These are phyloP conservation scores for Meyerozyma smithsonii DNA, from an alignment of 1,139 yeast genomes.

Conservation along the genomic window DNA sequence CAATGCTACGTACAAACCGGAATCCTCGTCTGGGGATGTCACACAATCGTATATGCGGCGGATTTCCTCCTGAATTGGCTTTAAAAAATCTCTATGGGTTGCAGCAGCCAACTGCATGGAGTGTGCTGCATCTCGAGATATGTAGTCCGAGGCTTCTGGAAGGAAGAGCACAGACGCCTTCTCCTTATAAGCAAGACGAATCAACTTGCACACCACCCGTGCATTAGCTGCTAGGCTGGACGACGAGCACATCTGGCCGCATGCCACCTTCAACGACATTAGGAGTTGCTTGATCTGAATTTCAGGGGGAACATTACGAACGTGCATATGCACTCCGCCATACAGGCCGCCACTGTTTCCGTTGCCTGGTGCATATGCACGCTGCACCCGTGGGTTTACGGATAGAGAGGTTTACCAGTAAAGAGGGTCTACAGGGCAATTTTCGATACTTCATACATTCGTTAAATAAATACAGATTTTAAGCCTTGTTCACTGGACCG, in stretches of 20 bases:
- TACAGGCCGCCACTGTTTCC: not conserved
- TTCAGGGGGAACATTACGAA: too few species aligned
- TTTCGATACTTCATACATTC: constrained; percentile 3
- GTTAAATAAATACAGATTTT: constrained; percentile 3
- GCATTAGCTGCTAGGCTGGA: constrained; percentile 59
- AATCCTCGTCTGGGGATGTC: constrained; percentile 25
- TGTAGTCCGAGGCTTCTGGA: constrained; percentile 92
- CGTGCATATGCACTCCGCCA: not conserved
- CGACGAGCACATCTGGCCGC: constrained; percentile 83
- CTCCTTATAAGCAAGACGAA: constrained; percentile 54
- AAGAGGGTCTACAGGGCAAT: too few species aligned
- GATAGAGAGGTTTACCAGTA: too few species aligned
- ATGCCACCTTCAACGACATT: constrained; percentile 46
- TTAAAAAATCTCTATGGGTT: constrained; percentile 48
- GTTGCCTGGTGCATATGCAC: too few species aligned
- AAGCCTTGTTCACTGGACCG: constrained; percentile 40
- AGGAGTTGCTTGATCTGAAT: too few species aligned
- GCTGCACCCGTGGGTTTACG: too few species aligned
- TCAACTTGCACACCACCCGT: constrained; percentile 48
- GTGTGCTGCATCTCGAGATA: constrained; percentile 65
- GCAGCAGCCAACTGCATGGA: constrained; percentile 54
- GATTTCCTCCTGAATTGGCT: constrained; percentile 46
- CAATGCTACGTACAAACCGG: constrained; percentile 35
- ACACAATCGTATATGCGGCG: not conserved
- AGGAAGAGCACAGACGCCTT: constrained; percentile 68